Evolutionary conservation across 768 basidiomycete genomes (phyloP).

Genomic region (Pulveroboletus ravenelii): DNA sequence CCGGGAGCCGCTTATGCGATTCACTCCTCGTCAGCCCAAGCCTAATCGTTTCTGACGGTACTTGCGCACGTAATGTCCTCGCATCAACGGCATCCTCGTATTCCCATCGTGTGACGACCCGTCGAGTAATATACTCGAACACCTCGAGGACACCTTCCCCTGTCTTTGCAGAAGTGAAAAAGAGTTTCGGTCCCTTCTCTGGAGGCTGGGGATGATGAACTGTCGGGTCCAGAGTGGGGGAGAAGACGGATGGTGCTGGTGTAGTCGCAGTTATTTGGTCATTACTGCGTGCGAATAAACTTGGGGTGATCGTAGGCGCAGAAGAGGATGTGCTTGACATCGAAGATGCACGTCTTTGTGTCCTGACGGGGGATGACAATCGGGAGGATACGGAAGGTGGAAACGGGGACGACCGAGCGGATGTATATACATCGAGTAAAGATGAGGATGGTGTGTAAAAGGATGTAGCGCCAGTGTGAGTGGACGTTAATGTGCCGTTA

Average conservation of each 20-base stretch:
- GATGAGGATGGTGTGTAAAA: slow-evolving; percentile 82
- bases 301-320: slow-evolving; percentile 56
- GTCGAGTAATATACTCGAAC: slow-evolving; percentile 69
- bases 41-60: slow-evolving; percentile 36
- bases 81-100: slow-evolving; percentile 57
- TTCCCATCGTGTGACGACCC: slow-evolving; percentile 62
- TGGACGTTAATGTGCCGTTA: slow-evolving; percentile 52
- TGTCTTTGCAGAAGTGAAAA: slow-evolving; percentile 76
- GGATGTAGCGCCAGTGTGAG: slow-evolving; percentile 52
- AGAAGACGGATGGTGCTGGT: slow-evolving; percentile 15
- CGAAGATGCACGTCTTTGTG: slow-evolving; percentile 38
- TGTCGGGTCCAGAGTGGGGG: slow-evolving; percentile 10
- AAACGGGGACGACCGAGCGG: slow-evolving; percentile 58
- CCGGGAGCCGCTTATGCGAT: slow-evolving; percentile 3
- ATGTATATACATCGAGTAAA: slow-evolving; percentile 57
- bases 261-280: slow-evolving; percentile 17
- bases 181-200: slow-evolving; percentile 57
- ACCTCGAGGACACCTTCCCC: slow-evolving; percentile 66
- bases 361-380: slow-evolving; percentile 26
- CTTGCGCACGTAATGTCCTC: slow-evolving; percentile 37
- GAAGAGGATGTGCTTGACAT: slow-evolving; percentile 34
- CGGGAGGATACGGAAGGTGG: slow-evolving; percentile 30
- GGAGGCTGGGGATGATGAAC: slow-evolving; percentile 23
- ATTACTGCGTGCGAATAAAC: slow-evolving; percentile 40
- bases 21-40: slow-evolving; percentile 24